These are phyloP conservation scores for Cicer cuneatum DNA, from an alignment of 306 rosid species.

Conservation along the genomic window DNA sequence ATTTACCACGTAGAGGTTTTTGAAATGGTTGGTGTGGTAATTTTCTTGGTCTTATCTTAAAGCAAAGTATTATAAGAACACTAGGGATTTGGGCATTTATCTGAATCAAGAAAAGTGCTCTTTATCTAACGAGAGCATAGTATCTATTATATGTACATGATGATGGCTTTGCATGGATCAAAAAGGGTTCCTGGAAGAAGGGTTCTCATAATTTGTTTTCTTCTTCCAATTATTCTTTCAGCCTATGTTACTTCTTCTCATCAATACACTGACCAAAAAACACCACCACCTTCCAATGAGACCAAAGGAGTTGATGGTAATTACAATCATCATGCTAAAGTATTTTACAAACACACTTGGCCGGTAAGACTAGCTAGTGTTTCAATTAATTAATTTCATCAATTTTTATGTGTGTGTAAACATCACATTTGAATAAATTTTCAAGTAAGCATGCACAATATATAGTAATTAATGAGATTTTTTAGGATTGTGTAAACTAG, in stretches of 20 bases:
- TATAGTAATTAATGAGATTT: not conserved
- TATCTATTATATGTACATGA: not conserved
- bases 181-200: conserved; percentile 12
- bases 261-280: conserved; percentile 38
- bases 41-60: conserved; percentile 12
- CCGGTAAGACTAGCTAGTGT: conserved; percentile 59
- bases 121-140: too few species aligned
- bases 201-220: conserved; percentile 49
- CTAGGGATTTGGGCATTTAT: too few species aligned
- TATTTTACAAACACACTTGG: conserved; percentile 67
- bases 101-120: too few species aligned
- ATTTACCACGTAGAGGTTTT: too few species aligned
- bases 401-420: not conserved
- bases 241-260: conserved; percentile 56
- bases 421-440: not conserved
- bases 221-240: conserved; percentile 41
- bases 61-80: conserved; percentile 12
- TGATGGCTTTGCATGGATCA: conserved; percentile 36
- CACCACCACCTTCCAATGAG: conserved; percentile 13
- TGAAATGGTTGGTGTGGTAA: not conserved
- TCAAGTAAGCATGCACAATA: not conserved
- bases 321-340: conserved; percentile 39
- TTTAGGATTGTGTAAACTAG: not conserved
- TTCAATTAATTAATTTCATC: not conserved
- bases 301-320: conserved; percentile 29